Base-by-base conservation (phyloP, 2,329 filamentous ascomycete genomes). In the Diaporthe ampelina region DNA sequence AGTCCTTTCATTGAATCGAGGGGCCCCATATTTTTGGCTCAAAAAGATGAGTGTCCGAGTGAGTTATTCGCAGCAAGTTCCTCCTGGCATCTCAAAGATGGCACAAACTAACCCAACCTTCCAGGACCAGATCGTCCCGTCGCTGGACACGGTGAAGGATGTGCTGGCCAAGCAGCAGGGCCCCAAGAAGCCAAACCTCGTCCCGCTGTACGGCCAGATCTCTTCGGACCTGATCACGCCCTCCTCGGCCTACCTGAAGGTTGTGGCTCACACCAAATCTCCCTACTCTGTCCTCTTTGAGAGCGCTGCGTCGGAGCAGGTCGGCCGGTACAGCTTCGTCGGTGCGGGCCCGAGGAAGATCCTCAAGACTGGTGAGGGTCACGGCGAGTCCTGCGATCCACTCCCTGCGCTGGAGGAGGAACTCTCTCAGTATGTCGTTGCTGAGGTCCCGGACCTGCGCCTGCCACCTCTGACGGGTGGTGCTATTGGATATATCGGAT, bases 271-370 rank as follows among this genome's bases (percentile, higher is more conserved):
- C 88, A 93, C 90, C 40, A 86, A 89, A 78, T 94, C 94, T 65
- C 92, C 94, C 78, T 92, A 94, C 80, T 98, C 96, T 4, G 98
- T 98, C 82, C 91, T 99, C 63, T 97, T 98, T 83, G 97, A 99
- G 85, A 98, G 95, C 80, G 97, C 96, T 35, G 95, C 95, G 29
- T 96, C 95, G 37, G 96, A 98, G 84, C 95, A 93, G 24, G 95
- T 99, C 77, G 96, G 96, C 74, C 90, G 97, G 79, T 98, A 98
- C 84, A 98, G 95, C 86, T 99, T 99, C 84, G 90, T 99, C 75
- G 96, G 96, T 78, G 94, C 94, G 78, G 93, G 93, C 83, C 89
- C 90, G 56, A 85, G 89, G 88, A 97, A 97, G 84, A 89, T 98
- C 74, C 88, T 99, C 79, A 93, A 93, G 80, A 97, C 96, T 0